Evolutionary conservation across 1,284 basidiomycete species (phyloP), one percentile per base, ranked within the genome.

Genomic region (Ganoderma resinaceum): DNA sequence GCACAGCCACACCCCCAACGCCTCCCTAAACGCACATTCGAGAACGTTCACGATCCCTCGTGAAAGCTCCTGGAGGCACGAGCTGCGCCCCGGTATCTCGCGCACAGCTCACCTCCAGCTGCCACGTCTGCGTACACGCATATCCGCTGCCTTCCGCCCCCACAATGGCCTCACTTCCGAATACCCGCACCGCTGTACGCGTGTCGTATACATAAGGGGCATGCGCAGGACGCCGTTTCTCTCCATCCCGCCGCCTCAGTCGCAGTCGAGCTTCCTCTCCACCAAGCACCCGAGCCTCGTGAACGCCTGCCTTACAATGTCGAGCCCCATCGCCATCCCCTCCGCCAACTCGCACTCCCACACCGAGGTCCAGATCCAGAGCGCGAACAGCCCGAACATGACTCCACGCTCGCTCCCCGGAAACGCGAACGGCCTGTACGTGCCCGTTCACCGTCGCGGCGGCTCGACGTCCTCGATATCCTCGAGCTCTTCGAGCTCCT

Each of bases 381-480:
- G 58, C 59, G 67, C 37, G 29, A 29, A 40, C 53, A 29, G 58
- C 58, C 58, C 37, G 23, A 60, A 38, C 58, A 40, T 55, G n/a
- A 37, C 42, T 18, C 38, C 72, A n/a, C 62, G 53, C 67, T 70
- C 73, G 23, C 60, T 72, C 52, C 69, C 73, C 18, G 58, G 66
- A 33, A 66, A 18, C 40, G 18, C 38, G 18, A 55, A 2, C 18
- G 72, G 71, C 12, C 57, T 76, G 63, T 78, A 77, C 71, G 71
- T 78, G 23, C 77, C 77, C 29, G 67, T 78, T 33, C 76, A 78
- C 74, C 73, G 73, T 60, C 76, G 77, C 65, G 69, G 53, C 53
- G 70, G 68, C 35, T 74, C 76, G 18, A 38, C 64, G 14, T 59
- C 61, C 31, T 73, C 73, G n/a, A 42, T 62, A 18, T 59, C 61